Evolutionary conservation across 2,329 filamentous ascomycete species (phyloP).

Genomic region (Trichoderma gracile): DNA sequence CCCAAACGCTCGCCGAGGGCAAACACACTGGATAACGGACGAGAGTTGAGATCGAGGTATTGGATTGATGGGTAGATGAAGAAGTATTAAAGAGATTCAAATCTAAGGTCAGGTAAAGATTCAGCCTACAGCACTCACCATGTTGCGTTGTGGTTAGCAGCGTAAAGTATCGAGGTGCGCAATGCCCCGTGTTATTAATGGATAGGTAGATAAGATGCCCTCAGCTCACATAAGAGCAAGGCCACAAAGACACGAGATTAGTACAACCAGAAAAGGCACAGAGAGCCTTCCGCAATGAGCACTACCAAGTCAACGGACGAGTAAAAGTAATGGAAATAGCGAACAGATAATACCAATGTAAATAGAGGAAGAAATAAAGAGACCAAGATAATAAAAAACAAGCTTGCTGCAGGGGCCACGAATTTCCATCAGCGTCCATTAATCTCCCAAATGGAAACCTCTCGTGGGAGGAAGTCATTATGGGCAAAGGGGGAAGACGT

Average conservation of each 20-base stretch:
- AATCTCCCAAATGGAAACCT: slow-evolving; percentile 8
- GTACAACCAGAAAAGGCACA: slow-evolving; percentile 24
- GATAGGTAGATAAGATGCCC: background rate
- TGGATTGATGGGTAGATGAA: no score
- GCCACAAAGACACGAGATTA: background rate
- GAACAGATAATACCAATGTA: slow-evolving; percentile 27
- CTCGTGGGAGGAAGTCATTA: slow-evolving; percentile 17
- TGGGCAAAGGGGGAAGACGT: slow-evolving; percentile 6
- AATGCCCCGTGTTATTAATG: slow-evolving; percentile 29
- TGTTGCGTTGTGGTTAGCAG: no score
- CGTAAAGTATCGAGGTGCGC: background rate
- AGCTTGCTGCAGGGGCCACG: slow-evolving; percentile 25
- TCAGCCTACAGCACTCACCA: no score
- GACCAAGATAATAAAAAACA: slow-evolving; percentile 19
- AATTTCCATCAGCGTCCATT: slow-evolving; percentile 25
- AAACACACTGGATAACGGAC: no score
- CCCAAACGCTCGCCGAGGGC: no score
- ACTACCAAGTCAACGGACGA: slow-evolving; percentile 21
- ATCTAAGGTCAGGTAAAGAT: no score
- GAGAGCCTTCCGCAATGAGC: slow-evolving; percentile 21
- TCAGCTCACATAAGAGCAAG: slow-evolving; percentile 25
- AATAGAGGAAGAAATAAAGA: slow-evolving; percentile 18
- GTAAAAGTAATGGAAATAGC: slow-evolving; percentile 26
- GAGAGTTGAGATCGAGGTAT: no score
- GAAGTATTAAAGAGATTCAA: no score